Conservation (phyloP, 2,329 filamentous ascomycete species). For the Metarhizium sp. region DNA sequence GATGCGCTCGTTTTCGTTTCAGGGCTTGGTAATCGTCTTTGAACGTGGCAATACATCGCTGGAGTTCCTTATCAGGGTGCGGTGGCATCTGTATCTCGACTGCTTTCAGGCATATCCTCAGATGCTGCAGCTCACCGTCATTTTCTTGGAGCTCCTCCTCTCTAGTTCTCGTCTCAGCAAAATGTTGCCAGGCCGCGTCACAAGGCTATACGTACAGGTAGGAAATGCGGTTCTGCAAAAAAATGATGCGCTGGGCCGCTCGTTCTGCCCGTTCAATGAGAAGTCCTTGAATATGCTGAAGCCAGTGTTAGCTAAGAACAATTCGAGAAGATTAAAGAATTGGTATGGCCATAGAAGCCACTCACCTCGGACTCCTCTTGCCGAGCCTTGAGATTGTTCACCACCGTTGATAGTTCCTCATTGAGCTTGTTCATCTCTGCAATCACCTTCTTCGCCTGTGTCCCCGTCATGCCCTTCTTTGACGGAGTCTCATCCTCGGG, state of each 20-base stretch:
- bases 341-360: neutral
- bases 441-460: slow-evolving; percentile 28
- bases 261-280: slow-evolving; percentile 49
- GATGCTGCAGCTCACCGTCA: slow-evolving; percentile 51
- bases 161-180: slow-evolving; percentile 19
- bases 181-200: neutral
- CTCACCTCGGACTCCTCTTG: slow-evolving; percentile 51
- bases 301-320: neutral
- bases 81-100: slow-evolving; percentile 50
- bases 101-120: slow-evolving; percentile 52
- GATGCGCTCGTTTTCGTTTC: slow-evolving; percentile 33
- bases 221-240: slow-evolving; percentile 47
- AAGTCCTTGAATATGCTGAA: slow-evolving; percentile 52
- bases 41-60: slow-evolving; percentile 50
- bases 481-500: slow-evolving; percentile 17
- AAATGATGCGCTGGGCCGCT: slow-evolving; percentile 48
- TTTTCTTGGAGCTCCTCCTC: slow-evolving; percentile 46
- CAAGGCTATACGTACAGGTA: slow-evolving; percentile 38
- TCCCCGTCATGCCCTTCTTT: slow-evolving; percentile 21
- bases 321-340: neutral
- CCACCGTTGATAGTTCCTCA: slow-evolving; percentile 37
- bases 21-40: slow-evolving; percentile 47
- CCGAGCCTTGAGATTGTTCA: slow-evolving; percentile 41
- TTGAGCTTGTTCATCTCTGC: slow-evolving; percentile 33
- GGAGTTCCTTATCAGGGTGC: slow-evolving; percentile 45